phyloP scores from a whole-genome alignment of 345 rosid species.

The Schrenkiella parvula region DNA sequence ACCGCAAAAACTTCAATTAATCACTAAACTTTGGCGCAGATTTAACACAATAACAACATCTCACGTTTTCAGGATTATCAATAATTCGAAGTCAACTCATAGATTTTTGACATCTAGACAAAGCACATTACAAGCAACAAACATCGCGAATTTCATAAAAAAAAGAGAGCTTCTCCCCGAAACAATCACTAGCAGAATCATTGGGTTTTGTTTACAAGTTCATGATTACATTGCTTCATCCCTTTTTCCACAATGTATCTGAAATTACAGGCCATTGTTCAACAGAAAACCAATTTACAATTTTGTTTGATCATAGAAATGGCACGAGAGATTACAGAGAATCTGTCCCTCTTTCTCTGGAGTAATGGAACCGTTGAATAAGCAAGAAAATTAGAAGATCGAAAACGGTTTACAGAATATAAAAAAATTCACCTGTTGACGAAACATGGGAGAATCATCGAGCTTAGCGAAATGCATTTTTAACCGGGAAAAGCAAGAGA shows the following conservation, averaged over 20 bases:
- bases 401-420: background rate
- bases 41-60: background rate
- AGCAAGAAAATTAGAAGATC: background rate
- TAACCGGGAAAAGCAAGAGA: background rate
- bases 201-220: no score
- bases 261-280: background rate
- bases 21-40: background rate
- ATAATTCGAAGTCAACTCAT: conserved; percentile 7
- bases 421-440: conserved; percentile 50
- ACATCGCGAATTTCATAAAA: background rate
- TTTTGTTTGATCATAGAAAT: background rate
- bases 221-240: background rate
- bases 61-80: background rate
- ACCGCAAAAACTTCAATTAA: conserved; percentile 4
- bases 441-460: conserved; percentile 86
- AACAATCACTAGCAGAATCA: no score
- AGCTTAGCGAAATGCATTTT: conserved; percentile 65
- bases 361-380: background rate
- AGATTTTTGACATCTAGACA: background rate
- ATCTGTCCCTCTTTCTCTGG: background rate
- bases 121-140: background rate
- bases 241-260: background rate
- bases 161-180: background rate
- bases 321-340: background rate
- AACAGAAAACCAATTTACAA: background rate